These are phyloP conservation scores for Yamadazyma takamatsuzukensis DNA, from an alignment of 805 yeast species.

Conservation along the genomic window DNA sequence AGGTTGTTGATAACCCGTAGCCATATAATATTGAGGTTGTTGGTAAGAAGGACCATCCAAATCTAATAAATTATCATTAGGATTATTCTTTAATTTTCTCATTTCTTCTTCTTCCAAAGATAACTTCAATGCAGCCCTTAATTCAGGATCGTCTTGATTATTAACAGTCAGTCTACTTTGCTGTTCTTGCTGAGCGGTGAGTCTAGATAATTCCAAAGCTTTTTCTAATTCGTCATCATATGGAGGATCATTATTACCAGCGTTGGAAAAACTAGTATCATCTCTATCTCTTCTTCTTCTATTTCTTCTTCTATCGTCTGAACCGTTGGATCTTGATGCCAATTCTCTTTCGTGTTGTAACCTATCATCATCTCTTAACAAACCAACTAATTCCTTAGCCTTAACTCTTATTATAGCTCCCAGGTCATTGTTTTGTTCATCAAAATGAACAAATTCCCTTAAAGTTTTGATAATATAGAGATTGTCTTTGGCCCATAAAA, in stretches of 20 bases:
- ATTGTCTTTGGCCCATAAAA: constrained; percentile 88
- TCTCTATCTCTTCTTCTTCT: constrained; percentile 15
- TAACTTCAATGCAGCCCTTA: constrained; percentile 65
- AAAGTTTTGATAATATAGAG: constrained; percentile 83
- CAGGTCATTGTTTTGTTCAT: constrained; percentile 76
- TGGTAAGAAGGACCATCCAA: constrained; percentile 32
- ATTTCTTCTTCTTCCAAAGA: constrained; percentile 75
- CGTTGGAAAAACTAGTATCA: constrained; percentile 13
- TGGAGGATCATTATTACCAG: constrained; percentile 28
- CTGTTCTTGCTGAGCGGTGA: constrained; percentile 83
- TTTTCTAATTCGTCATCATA: constrained; percentile 73
- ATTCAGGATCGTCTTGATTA: constrained; percentile 51
- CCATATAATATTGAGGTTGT: constrained; percentile 26
- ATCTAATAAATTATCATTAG: constrained; percentile 50
- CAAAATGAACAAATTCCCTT: constrained; percentile 81
- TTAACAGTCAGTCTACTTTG: constrained; percentile 41
- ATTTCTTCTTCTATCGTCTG: constrained; percentile 19
- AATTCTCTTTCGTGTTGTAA: constrained; percentile 63
- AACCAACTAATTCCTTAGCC: constrained; percentile 82
- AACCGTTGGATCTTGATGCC: constrained; percentile 21
- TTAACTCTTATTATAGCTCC: constrained; percentile 84
- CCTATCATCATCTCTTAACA: constrained; percentile 79
- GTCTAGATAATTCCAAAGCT: constrained; percentile 76
- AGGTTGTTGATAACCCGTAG: constrained; percentile 50
- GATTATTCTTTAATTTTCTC: constrained; percentile 45